Evolutionary conservation across 139 green algal species (phyloP), one percentile per base, ranked within the genome.

Genomic region (Trebouxia sp.): DNA sequence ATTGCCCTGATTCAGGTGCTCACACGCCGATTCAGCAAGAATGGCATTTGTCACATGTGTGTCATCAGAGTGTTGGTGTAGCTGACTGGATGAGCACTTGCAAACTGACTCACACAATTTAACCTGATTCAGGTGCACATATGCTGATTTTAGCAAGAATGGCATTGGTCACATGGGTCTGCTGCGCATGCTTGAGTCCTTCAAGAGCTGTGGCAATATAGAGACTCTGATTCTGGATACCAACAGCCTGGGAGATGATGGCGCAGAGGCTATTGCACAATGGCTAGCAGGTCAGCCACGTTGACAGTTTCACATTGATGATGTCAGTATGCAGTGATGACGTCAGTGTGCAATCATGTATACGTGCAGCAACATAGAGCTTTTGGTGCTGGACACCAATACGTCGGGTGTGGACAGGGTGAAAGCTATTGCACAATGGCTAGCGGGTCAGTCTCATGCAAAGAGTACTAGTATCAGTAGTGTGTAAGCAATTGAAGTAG

Each of bases 121-220:
- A 15, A 62, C 15, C 20, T 20, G 35, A 11, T 65, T 75, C 83
- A 89, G 85, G 26, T 97, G 92, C 69, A 72, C 86, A 50, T 85
- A 84, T 1, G 81, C 94, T 41, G 93, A 98, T 83, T 89, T 99
- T 12, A 90, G 79, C 82, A 96, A 94, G 55, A 99, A 99, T 84
- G 96, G 93, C 26, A 95, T 99, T 45, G 95, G 92, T 0, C 48
- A 83, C 24, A 75, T 90, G 48, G 95, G 94, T 42, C 82, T 89
- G 3, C 84, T 80, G 24, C 86, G 92, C 43, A 87, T 98, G 43
- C 85, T 80, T 50, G 85, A 93, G 75, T 90, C 90, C 58, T 76
- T 95, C 79, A 79, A 77, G 48, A 86, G 83, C 75, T 95, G 91
- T 48, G 65, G 76, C 14, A 62, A 20, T 1, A 80, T 97, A 66